Evolutionary conservation across 164 flowering plant genomes (phyloP).

Genomic region (Nymphaea thermarum): DNA sequence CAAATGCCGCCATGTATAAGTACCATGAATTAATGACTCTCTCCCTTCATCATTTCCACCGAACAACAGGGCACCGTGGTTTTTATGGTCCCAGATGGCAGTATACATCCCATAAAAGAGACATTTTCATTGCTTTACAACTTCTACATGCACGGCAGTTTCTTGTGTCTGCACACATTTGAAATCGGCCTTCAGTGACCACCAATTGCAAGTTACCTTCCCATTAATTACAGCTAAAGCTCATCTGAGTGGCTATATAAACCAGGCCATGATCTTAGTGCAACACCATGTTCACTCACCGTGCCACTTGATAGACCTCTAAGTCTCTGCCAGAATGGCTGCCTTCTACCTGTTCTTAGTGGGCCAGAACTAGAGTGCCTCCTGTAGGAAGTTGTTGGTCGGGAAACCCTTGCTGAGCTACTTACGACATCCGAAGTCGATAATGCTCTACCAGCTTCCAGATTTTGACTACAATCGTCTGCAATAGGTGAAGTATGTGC

Average conservation of each 20-base stretch:
- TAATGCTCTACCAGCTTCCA: constrained; percentile 35
- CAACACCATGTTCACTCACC: constrained; percentile 43
- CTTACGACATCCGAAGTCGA: constrained; percentile 44
- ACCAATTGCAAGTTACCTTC: not conserved
- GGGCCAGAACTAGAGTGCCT: constrained; percentile 72
- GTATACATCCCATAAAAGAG: no score
- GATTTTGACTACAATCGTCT: constrained; percentile 20
- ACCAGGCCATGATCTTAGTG: constrained; percentile 5
- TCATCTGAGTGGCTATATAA: not conserved
- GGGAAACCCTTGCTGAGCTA: constrained; percentile 22
- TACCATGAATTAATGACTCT: no score
- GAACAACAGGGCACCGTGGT: no score
- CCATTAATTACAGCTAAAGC: not conserved
- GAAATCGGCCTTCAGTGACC: not conserved
- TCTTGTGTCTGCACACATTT: no score
- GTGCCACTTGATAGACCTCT: constrained; percentile 42
- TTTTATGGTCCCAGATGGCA: no score
- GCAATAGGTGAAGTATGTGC: constrained; percentile 13
- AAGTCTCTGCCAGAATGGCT: constrained; percentile 40
- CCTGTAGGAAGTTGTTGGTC: constrained; percentile 48
- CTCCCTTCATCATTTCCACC: no score
- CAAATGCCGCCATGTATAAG: no score
- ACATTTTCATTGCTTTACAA: no score
- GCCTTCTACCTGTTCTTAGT: constrained; percentile 28
- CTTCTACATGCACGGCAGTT: no score